phyloP scores from a whole-genome alignment of 176 grass and related monocot species.

The Oryza punctata region DNA sequence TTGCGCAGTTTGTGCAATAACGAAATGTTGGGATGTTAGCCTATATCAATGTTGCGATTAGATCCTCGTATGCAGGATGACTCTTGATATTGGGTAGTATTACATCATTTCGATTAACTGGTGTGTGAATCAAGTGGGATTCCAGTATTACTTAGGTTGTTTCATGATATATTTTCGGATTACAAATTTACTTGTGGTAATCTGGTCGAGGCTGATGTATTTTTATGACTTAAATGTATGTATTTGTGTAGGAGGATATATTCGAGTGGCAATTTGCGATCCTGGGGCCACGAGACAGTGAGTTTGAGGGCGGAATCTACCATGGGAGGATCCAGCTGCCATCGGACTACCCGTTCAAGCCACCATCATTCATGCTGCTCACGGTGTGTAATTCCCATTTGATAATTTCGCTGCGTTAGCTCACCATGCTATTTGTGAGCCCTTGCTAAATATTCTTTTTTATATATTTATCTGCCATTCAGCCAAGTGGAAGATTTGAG shows the following conservation, averaged over 20 bases:
- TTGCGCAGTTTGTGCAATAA: neutral
- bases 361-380: conserved; percentile 93
- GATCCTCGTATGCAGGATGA: neutral
- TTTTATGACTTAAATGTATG: neutral
- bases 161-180: neutral
- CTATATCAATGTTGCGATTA: neutral
- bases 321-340: conserved; percentile 95
- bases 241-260: conserved; percentile 74
- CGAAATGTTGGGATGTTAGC: neutral
- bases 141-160: neutral
- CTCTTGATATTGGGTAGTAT: neutral
- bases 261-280: conserved; percentile 99
- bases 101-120: neutral
- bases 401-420: neutral
- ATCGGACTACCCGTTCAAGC: conserved; percentile 94
- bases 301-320: conserved; percentile 98
- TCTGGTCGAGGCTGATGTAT: neutral
- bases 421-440: conserved; percentile 5
- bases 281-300: conserved; percentile 75
- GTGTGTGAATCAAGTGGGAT: neutral
- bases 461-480: conserved; percentile 27
- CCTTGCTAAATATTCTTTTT: neutral
- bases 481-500: conserved; percentile 99
- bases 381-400: conserved; percentile 48
- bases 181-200: neutral